Evolutionary conservation across 306 rosid genomes (phyloP).

Genomic region (Parietaria judaica): DNA sequence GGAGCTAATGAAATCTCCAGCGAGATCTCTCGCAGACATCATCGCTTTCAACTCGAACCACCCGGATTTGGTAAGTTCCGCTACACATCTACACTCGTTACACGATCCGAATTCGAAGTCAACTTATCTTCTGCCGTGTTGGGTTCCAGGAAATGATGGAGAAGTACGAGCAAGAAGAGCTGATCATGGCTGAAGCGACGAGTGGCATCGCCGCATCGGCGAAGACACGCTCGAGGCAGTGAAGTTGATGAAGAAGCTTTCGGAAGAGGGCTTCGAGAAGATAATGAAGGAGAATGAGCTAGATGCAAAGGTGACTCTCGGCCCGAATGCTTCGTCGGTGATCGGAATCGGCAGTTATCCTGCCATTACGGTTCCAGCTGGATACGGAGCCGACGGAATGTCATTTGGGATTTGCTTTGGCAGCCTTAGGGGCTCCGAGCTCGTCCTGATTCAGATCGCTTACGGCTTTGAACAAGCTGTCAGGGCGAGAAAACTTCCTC

Average conservation of each 20-base stretch:
- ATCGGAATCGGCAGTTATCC: slow-evolving; percentile 40
- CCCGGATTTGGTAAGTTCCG: slow-evolving; percentile 36
- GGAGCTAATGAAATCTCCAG: slow-evolving; percentile 40
- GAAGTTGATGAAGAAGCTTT: slow-evolving; percentile 18
- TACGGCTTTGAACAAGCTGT: slow-evolving; percentile 39
- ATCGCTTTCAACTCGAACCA: slow-evolving; percentile 45
- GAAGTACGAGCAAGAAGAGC: slow-evolving; percentile 32
- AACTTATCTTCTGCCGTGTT: too few relatives aligned
- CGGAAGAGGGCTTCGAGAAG: slow-evolving; percentile 27
- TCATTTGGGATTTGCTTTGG: slow-evolving; percentile 38
- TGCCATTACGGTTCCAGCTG: slow-evolving; percentile 37
- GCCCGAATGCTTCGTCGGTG: slow-evolving; percentile 12
- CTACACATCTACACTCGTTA: too few relatives aligned
- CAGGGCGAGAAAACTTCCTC: slow-evolving; percentile 20
- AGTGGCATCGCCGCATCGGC: slow-evolving; percentile 24
- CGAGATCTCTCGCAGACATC: slow-evolving; percentile 42
- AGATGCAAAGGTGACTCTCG: slow-evolving; percentile 33
- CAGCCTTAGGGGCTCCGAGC: slow-evolving; percentile 30
- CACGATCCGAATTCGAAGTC: too few relatives aligned
- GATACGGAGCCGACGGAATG: slow-evolving; percentile 20
- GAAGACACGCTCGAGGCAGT: slow-evolving; percentile 17
- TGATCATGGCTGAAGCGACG: slow-evolving; percentile 23
- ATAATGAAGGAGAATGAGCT: slow-evolving; percentile 24
- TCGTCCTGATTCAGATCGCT: slow-evolving; percentile 31
- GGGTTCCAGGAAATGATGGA: slow-evolving; percentile 27